Percentiles rank a stretch among this genome's conserved stretches.
Conservation (phyloP, 2,329 filamentous ascomycete genomes). For the Magnaporthiopsis poae region DNA sequence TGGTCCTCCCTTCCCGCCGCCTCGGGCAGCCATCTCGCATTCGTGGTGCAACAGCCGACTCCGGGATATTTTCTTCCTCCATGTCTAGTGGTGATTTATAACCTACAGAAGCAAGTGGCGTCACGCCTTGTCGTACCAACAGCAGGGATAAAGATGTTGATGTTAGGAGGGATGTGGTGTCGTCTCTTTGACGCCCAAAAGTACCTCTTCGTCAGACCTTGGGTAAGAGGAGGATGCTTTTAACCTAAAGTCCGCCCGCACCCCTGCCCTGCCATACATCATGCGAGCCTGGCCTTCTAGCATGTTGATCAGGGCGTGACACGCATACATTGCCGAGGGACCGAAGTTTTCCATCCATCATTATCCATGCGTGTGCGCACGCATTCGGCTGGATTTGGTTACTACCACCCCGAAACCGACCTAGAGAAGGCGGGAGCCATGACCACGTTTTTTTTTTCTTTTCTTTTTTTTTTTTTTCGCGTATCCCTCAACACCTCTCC, state of each 20-base stretch:
- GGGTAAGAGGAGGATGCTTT: not conserved
- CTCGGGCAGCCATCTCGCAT: not conserved
- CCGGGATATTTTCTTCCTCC: too few species aligned
- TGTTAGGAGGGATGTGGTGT: not conserved
- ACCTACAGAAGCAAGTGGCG: not conserved
- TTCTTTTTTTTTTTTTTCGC: not conserved
- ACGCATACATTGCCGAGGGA: not conserved
- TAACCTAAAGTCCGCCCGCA: not conserved
- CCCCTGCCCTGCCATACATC: not conserved
- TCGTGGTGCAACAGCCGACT: not conserved
- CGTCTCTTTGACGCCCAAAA: not conserved
- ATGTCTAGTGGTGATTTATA: not conserved
- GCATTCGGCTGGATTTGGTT: not conserved
- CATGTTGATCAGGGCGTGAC: not conserved
- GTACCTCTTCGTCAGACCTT: not conserved
- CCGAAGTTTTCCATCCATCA: not conserved
- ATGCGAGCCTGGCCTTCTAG: not conserved
- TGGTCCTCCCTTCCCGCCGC: too few species aligned
- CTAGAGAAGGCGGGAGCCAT: not conserved
- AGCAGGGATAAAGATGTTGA: not conserved
- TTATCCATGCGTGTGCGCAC: too few species aligned
- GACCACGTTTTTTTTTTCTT: not conserved
- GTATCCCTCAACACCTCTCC: not conserved
- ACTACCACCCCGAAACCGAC: too few species aligned
- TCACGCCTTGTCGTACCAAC: not conserved